Evolutionary conservation across 192 early-diverging fungal genomes (phyloP), one percentile per base, ranked within the genome.

Genomic region (Spinellus fusiger): DNA sequence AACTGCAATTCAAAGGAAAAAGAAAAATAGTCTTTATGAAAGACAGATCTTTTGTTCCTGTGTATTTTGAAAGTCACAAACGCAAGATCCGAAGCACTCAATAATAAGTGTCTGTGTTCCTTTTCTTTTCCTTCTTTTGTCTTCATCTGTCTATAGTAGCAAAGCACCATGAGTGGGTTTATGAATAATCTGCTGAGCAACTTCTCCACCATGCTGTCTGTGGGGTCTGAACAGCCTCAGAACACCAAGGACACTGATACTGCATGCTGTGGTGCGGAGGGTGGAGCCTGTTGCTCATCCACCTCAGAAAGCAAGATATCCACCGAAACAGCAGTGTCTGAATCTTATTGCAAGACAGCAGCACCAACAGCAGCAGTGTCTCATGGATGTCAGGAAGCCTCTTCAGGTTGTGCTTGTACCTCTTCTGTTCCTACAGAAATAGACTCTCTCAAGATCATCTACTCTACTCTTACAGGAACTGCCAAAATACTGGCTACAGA

Each of bases 361-460:
- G n/a, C n/a, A n/a, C n/a, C n/a, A n/a, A n/a, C n/a, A n/a, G n/a
- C n/a, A n/a, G n/a, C n/a, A n/a, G n/a, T n/a, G n/a, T n/a, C n/a
- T n/a, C n/a, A 47, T 22, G 22, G 57, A 38, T 59, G 57, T 38
- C 34, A 59, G 48, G 26, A 0, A 13, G 18, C 31, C 7, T 28
- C 40, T 15, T 44, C 29, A 16, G 61, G 34, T 20, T 62, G 61
- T 40, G 50, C 51, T 47, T 53, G 61, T 32, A 12, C 26, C 34
- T 7, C 35, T 5, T 37, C 29, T 1, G 59, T 56, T 9, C 54
- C 66, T 15, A 38, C 54, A 0, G 27, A 34, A 13, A 68, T 68
- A 27, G 65, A 76, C 8, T 71, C 68, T 34, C 56, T 86, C 2
- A 86, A 83, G 65, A 62, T 86, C n/a, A 73, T 86, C 22, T 84